Evolutionary conservation across 2,329 filamentous ascomycete species (phyloP), one percentile per base, ranked within the genome.

Genomic region (Trichoderma endophyticum): DNA sequence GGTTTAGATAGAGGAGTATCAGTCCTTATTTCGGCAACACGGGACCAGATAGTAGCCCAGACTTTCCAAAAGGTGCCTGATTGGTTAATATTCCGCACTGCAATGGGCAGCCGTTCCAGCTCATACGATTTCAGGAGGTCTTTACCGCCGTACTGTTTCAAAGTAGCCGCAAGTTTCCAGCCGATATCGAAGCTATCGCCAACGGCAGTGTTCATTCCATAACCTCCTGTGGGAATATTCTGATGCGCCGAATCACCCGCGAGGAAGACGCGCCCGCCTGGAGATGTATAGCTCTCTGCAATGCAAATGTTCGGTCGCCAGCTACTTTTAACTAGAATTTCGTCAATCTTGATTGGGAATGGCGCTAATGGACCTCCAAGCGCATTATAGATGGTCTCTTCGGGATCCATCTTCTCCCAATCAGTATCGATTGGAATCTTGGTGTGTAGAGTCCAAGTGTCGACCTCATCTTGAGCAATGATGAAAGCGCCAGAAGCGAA

Each of bases 191-290:
- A 74, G 15, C 79, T 76, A 67, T 82, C 81, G 4, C 79, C 79
- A 3, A 82, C 78, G 2, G 79, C 80, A 1, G 78, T 80, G 73
- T 82, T 82, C 79, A 82, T 80, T 2, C 81, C 81, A 66, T 82
- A 80, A 0, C 80, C 81, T 8, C 81, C 81, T 18, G 76, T 77
- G 0, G 81, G 81, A 21, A 76, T 78, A 70, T 81, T 80, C 5
- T 80, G 77, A 56, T 82, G 81, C 8, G 81, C 81, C 5, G 81
- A 78, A 71, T 82, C 81, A 24, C 81, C 81, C 6, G 80, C 76
- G 2, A 80, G 71, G 11, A 80, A 75, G 1, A 83, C 78, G 6
- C 83, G 80, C 4, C 82, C 30, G 32, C 81, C 5, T 76, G 76
- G 11, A 77, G 77, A n/a, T 7, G 43, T 39, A 69, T 81, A 84